phyloP scores from a whole-genome alignment of 306 rosid species.

The Dryas octopetala region DNA sequence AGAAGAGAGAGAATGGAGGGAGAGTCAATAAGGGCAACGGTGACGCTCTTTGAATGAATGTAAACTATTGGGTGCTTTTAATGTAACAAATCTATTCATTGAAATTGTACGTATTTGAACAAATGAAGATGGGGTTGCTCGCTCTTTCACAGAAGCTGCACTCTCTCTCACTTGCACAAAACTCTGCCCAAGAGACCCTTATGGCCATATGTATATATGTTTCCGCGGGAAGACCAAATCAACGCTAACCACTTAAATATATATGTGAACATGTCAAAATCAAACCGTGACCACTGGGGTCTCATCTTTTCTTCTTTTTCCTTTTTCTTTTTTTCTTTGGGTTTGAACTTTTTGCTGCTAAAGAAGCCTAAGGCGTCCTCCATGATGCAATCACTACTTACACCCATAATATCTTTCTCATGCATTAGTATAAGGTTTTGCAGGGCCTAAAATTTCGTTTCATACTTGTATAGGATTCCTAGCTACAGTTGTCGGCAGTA shows the following conservation, averaged over 20 bases:
- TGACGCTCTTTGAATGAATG: neutral
- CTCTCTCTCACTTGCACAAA: neutral
- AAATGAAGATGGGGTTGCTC: neutral
- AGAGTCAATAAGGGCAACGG: slow-evolving; percentile 27
- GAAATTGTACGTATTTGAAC: neutral
- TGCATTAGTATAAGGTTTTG: neutral
- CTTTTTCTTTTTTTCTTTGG: neutral
- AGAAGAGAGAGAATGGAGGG: neutral
- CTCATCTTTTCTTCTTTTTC: neutral
- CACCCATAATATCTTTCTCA: too few species aligned
- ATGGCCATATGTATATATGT: neutral
- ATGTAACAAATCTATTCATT: too few species aligned
- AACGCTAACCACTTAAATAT: slow-evolving; percentile 3
- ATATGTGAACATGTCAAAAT: neutral
- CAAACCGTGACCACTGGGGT: neutral
- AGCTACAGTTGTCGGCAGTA: neutral
- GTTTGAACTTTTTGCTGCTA: too few species aligned
- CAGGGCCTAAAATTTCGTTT: neutral
- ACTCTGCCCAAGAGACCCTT: neutral
- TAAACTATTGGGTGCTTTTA: neutral
- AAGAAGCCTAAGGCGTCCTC: too few species aligned
- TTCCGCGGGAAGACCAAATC: slow-evolving; percentile 29
- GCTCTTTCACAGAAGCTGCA: slow-evolving; percentile 24
- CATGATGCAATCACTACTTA: too few species aligned
- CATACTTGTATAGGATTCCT: neutral